Evolutionary conservation across 2,329 filamentous ascomycete species (phyloP), one percentile per base, ranked within the genome.

Genomic region (Colletotrichum neosansevieriae): DNA sequence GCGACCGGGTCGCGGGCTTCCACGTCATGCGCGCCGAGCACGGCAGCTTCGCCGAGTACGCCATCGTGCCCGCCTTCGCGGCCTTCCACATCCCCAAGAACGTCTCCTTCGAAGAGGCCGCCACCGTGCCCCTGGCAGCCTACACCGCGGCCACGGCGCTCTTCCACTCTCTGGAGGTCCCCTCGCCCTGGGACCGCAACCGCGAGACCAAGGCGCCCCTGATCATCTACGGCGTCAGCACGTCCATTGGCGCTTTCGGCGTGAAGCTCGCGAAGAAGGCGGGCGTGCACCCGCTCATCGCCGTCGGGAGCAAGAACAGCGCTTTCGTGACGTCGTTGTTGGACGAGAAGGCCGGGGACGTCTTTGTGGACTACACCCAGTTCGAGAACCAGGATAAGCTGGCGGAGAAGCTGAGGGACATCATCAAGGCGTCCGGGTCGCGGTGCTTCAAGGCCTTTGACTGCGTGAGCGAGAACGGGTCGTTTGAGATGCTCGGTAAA

Each of bases 31-130:
- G 76, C 49, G 77, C 78, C 0, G 79, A 83, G 0, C 74, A 81
- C 40, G 89, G 89, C 2, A 83, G 80, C 7, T 91, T 85, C 69
- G 89, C 88, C 3, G 88, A 91, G 73, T 91, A 90, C 71, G 85
- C 87, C 3, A 76, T 90, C 11, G 83, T 84, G 0, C 84, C 81
- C 76, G 81, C 83, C 38, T 80, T 86, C 72, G 87, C 87, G 0
- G 89, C 87, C 0, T 89, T 89, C 73, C 84, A 84, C 71, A 78
- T 89, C 17, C 85, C 87, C 0, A 69, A 78, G 36, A 75, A 79
- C 17, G 80, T 81, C 3, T 81, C 79, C 19, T 88, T 86, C 59
- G 85, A 89, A 75, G 86, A 88, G 75, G 87, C 83, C 2, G 84
- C 87, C 13, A 86, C 87, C 0, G 82, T 89, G 36, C 87, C 87